Evolutionary conservation across 768 basidiomycete species (phyloP), one percentile per base, ranked within the genome.

Genomic region (Tricholoma matsutake): DNA sequence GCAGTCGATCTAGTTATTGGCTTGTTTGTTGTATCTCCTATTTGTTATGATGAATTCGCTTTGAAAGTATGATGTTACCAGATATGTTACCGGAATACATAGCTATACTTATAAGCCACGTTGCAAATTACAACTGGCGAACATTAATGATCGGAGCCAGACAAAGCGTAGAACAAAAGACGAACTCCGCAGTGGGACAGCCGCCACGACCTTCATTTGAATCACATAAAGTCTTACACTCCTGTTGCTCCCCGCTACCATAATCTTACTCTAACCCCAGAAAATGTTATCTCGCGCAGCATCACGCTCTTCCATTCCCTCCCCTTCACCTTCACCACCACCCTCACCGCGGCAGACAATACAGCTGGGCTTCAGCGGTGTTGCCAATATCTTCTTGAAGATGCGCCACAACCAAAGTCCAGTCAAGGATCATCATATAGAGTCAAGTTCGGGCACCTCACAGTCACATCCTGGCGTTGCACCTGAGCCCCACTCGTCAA

Each of bases 351-450:
- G 64, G 20, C 63, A 52, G 53, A 69, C 65, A 29, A 41, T 67
- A 13, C 69, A 72, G 11, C 72, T 78, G 18, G 66, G 69, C 54
- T 68, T 81, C 22, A 68, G 73, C 16, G 69, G 75, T 35, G 81
- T 88, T 39, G 79, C 85, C 49, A 83, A 81, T 61, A 76, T 84
- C 59, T 77, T 88, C 65, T 71, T 86, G 63, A 83, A 79, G 63
- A 75, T 87, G 64, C 79, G 79, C 39, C 79, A 82, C n/a, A 69
- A 59, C 65, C 54, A 56, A 51, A 29, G 57, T 49, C 18, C 56
- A 56, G 22, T 28, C n/a, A 75, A 72, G 54, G 41, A 69, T 8
- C 62, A 75, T 59, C 72, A 72, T 58, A 74, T 73, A 18, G 61
- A 72, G 8, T 72, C 74, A 6, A 68, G 67, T 7, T 82, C 81